Base-by-base conservation (phyloP, 495 filamentous ascomycete species). In the Tuber melanosporum region DNA sequence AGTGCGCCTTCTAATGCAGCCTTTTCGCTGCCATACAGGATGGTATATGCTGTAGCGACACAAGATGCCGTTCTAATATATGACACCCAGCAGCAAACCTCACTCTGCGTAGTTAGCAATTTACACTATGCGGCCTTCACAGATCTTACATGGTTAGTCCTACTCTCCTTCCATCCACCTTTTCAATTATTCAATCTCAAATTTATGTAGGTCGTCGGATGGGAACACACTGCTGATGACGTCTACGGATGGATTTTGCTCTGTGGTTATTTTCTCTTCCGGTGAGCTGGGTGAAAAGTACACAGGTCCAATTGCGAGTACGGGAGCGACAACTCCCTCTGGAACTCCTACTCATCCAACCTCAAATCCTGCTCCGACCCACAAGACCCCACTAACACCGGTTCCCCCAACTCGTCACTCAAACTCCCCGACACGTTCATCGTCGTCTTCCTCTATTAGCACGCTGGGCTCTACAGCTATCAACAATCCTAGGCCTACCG, bases 171-270 rank as follows among this genome's bases (percentile, higher is more conserved):
- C 71, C 14, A 73, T 26, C 77, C 45, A 41, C 45, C 74, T 76
- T 57, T 19, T 47, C 69, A 57, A 8, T 52, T 74, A 62, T 49
- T 77, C 85, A 81, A 85, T 84, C 77, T 66, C 26, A 66, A 36
- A 77, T 82, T 42, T 26, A 73, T 77, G n/a, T 78, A 98, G 94
- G 94, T 96, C 96, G 1, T 92, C 88, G 78, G 96, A 99, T 84
- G 96, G 96, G 3, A 87, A 92, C 70, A 98, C 94, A 1, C 86
- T 99, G 41, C 87, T 98, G 49, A 98, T 99, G 88, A 94, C 93
- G 74, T 98, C 96, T 1, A 97, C 96, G 0, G 96, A 99, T 83
- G 96, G 96, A 0, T 99, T 98, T 85, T 98, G 96, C 82, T 99
- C 96, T 0, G 91, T 92, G 0, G 87, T 99, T 39, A 90, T 93